Evolutionary conservation across 176 grass and related monocot species (phyloP), one percentile per base, ranked within the genome.

Genomic region (Oryza rufipogon): DNA sequence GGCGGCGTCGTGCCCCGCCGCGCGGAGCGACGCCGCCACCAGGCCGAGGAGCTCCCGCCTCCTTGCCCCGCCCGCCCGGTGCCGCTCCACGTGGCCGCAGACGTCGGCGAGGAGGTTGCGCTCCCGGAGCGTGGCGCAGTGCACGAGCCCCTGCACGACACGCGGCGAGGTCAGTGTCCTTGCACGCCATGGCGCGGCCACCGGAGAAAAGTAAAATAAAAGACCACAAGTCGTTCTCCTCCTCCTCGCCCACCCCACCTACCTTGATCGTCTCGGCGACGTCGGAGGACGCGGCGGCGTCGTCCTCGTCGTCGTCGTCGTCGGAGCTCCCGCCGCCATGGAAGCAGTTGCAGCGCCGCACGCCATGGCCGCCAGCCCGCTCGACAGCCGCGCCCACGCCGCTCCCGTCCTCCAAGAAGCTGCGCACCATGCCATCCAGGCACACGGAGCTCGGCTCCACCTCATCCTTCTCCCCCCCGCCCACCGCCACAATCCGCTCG

Each of bases 71-170:
- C 23, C 66, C 28, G 48, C 64, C 49, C 87, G 90, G 71, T 84
- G 81, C 25, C 74, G 82, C 73, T 97, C 91, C 84, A 88, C 28
- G 77, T 90, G 47, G 32, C 69, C 64, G 34, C 75, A 89, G 6
- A 85, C 89, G 87, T 97, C 94, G 41, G 89, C 94, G 13, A 97
- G 86, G 49, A 97, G 79, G 87, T 97, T 97, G 82, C 94, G 88
- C 41, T 97, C 94, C 58, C 87, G 83, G 45, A 94, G 74, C 77
- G 77, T 93, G 8, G 91, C 63, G 80, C 91, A 97, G 47, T 90
- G 75, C 78, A 91, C 94, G 16, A 97, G 77, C 23, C 94, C 91
- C 94, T 97, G 82, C n/a, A 44, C 42, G 22, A 44, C 42, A 22
- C 61, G 4, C 10, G 11, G 46, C 13, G n/a, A 67, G 17, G 34